Conservation (phyloP, 2,329 filamentous ascomycete species). For the Nigrospora oryzae region DNA sequence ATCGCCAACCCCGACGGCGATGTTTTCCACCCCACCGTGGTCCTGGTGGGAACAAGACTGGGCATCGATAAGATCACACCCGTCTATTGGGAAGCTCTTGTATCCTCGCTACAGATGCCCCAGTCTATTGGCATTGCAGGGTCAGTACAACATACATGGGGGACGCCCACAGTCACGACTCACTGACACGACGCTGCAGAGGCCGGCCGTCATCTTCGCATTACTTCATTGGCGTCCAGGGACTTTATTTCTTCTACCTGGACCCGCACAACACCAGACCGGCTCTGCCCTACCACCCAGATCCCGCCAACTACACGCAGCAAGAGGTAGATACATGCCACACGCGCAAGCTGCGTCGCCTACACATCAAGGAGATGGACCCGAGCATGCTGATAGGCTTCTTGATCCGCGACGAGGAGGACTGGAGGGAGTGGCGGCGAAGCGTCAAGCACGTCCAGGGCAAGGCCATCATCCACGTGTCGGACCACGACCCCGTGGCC, state of each 20-base stretch:
- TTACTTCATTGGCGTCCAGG: constrained; percentile 54
- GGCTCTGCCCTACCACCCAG: constrained; percentile 56
- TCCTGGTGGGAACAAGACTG: constrained; percentile 80
- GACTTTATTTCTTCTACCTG: constrained; percentile 81
- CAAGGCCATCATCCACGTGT: constrained; percentile 79
- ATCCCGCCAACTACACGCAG: constrained; percentile 49
- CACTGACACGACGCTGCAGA: constrained; percentile 32
- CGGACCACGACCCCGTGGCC: constrained; percentile 57
- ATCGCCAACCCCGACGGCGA: constrained; percentile 61
- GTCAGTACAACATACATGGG: constrained; percentile 36
- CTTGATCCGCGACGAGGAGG: constrained; percentile 70
- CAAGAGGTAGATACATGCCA: constrained; percentile 81
- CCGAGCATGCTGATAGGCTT: constrained; percentile 97
- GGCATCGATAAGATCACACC: constrained; percentile 92
- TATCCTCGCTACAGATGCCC: constrained; percentile 72
- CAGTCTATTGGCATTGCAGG: constrained; percentile 96
- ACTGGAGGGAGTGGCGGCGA: constrained; percentile 77
- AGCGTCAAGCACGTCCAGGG: constrained; percentile 68
- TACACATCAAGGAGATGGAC: constrained; percentile 90
- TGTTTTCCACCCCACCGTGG: constrained; percentile 72
- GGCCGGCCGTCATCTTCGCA: constrained; percentile 84
- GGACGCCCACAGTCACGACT: background rate
- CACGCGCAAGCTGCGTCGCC: constrained; percentile 71
- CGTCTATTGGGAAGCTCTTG: constrained; percentile 92
- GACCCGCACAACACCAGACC: constrained; percentile 85